Base-by-base conservation (phyloP, 805 yeast genomes). In the Metschnikowia lachancei region DNA sequence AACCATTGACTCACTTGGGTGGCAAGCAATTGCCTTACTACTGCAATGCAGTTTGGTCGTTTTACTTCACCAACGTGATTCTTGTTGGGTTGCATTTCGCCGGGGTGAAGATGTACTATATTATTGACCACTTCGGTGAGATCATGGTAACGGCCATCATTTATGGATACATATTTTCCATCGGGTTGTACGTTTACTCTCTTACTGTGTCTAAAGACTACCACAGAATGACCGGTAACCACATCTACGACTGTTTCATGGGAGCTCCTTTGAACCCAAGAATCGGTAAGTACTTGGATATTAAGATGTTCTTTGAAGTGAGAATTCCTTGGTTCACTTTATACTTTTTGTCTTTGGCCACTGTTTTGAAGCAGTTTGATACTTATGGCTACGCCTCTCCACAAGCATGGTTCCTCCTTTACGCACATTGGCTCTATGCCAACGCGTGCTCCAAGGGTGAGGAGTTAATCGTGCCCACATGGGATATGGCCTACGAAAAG, bases 401-500 rank as follows among this genome's bases (percentile, higher is more conserved):
- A 33, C 96, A 89, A 69, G 83, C 88, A 37, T 72, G 75, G 39
- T 81, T 85, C 53, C 74, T 90, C 33, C 67, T 87, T 55, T 70
- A 85, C 50, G 97, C 96, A 12, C 95, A 92, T 66, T 94, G 95
- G 87, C 73, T 90, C 40, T 94, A 94, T 63, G 96, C 96, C 51
- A 92, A 94, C 62, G 97, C 97, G 2, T 92, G 98, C 69, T 84
- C 96, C 47, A 94, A 94, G 70, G 99, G 98, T 58, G 99, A 94
- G 70, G 98, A 94, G 66, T 75, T 92, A 59, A 94, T 94, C 64
- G 96, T 91, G 52, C 96, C 98, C 58, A 87, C 96, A 16, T 94
- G 99, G 98, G 99, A 94, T 67, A 92, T 94, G 97, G 97, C 96
- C 28, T 94, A 94, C 68, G 99, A 94, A 68, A 94, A 94, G 71